Conservation (phyloP, 148 eudicot genomes). For the Nyssa sinensis region DNA sequence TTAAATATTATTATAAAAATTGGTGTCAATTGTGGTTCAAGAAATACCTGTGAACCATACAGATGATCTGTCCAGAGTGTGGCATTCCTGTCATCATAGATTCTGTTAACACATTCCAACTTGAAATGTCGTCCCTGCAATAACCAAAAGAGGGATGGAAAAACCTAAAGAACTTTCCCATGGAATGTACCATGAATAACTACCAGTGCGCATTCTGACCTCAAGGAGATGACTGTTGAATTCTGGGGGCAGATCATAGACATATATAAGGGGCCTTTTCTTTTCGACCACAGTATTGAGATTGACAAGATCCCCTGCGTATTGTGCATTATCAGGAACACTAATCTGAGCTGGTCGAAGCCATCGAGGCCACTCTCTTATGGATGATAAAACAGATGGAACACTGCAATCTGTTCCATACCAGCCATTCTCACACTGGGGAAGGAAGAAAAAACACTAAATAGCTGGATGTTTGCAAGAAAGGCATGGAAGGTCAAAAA, state of each 20-base stretch:
- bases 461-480: background rate
- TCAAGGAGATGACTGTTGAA: conserved; percentile 85
- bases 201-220: conserved; percentile 45
- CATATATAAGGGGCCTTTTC: conserved; percentile 89
- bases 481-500: background rate
- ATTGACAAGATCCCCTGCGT: conserved; percentile 30
- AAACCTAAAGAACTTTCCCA: conserved; percentile 3
- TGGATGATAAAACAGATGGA: conserved; percentile 72
- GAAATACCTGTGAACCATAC: conserved; percentile 94
- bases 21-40: background rate
- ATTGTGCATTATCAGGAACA: conserved; percentile 44
- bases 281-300: conserved; percentile 71
- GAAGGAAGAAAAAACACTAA: background rate
- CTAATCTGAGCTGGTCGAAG: conserved; percentile 73
- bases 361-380: conserved; percentile 85
- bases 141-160: conserved; percentile 19
- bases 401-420: conserved; percentile 92
- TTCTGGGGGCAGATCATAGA: conserved; percentile 89
- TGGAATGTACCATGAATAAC: background rate
- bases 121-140: conserved; percentile 93
- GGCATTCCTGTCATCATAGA: conserved; percentile 68
- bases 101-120: conserved; percentile 81
- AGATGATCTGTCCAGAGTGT: conserved; percentile 89
- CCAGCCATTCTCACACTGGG: conserved; percentile 87
- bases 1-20: background rate